phyloP scores from a whole-genome alignment of 106 monocot genomes.

The Gastrodia elata region DNA sequence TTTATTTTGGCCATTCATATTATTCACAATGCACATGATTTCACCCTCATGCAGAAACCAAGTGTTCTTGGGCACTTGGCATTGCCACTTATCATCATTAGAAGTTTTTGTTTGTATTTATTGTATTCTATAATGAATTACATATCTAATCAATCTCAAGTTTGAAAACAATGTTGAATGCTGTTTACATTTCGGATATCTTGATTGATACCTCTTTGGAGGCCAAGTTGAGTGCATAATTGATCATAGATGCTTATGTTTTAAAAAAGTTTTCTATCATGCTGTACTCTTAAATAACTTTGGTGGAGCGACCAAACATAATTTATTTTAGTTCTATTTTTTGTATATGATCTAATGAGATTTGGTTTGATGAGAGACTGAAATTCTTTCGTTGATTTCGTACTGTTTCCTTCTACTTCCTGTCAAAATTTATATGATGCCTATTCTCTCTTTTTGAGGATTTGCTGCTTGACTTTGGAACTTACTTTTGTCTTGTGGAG shows the following conservation, averaged over 20 bases:
- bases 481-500: not conserved
- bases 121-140: not conserved
- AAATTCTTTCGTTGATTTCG: not conserved
- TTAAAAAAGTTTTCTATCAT: not conserved
- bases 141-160: not conserved
- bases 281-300: not conserved
- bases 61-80: not conserved
- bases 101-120: not conserved
- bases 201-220: not conserved
- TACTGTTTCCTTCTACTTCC: not conserved
- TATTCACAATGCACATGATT: not conserved
- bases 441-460: not conserved
- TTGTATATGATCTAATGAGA: too few relatives aligned
- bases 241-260: not conserved
- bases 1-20: not conserved
- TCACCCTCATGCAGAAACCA: not conserved
- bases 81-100: not conserved
- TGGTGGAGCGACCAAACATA: too few relatives aligned
- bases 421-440: not conserved
- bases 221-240: not conserved
- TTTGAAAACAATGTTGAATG: not conserved
- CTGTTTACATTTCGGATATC: slow-evolving; percentile 1
- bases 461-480: not conserved
- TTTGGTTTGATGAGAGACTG: not conserved
- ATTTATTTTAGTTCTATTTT: too few relatives aligned